Conservation (phyloP, 768 basidiomycete species). For the Cantharellus anzutake region DNA sequence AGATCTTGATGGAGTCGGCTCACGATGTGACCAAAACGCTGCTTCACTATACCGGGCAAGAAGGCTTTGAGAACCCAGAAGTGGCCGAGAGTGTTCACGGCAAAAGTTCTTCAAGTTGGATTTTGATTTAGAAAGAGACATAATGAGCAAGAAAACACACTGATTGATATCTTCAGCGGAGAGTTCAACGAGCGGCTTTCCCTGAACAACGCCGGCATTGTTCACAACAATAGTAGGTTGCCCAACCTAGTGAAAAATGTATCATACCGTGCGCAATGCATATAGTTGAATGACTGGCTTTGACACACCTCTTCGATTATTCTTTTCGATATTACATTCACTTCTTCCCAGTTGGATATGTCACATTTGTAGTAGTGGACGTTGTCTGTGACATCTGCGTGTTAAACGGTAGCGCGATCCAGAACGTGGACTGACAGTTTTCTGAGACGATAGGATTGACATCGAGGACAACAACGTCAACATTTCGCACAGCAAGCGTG, state of each 20-base stretch:
- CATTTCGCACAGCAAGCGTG: constrained; percentile 65
- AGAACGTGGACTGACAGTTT: constrained; percentile 35
- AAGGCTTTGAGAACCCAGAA: constrained; percentile 91
- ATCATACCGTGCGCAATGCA: background rate
- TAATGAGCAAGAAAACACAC: constrained; percentile 24
- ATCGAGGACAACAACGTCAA: constrained; percentile 73
- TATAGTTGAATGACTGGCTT: constrained; percentile 5
- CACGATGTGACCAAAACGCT: constrained; percentile 71
- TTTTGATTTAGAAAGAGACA: background rate
- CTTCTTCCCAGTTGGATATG: constrained; percentile 74
- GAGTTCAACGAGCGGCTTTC: constrained; percentile 69
- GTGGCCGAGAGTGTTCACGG: constrained; percentile 72
- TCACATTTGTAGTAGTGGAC: constrained; percentile 82
- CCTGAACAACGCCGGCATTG: constrained; percentile 88
- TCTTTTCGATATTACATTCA: constrained; percentile 50
- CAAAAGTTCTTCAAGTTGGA: constrained; percentile 47
- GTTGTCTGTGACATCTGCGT: constrained; percentile 32
- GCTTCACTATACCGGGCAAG: constrained; percentile 68
- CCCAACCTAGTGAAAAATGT: constrained; percentile 36
- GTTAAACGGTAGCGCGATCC: background rate
- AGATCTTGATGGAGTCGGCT: constrained; percentile 13
- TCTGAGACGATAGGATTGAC: constrained; percentile 49
- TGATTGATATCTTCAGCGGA: constrained; percentile 57
- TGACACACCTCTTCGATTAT: constrained; percentile 53
- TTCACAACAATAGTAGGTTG: constrained; percentile 82